Evolutionary conservation across 2,329 filamentous ascomycete genomes (phyloP).

Genomic region (Aspergillus chevalieri): DNA sequence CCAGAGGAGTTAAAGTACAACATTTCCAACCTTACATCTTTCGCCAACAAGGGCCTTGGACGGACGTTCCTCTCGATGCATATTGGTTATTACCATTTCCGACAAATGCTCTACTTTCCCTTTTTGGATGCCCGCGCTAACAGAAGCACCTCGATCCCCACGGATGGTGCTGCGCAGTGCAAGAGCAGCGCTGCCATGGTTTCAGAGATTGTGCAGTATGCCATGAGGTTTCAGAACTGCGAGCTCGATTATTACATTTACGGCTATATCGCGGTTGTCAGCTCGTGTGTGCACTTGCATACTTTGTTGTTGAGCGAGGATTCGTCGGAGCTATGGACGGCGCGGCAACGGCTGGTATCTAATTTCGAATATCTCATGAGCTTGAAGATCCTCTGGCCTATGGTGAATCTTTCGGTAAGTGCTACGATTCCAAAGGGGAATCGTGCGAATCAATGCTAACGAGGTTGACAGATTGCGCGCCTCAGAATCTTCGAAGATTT

Average conservation of each 20-base stretch:
- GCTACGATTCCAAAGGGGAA: too few species aligned
- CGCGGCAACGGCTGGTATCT: slow-evolving; percentile 10
- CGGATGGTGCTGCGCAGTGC: slow-evolving; percentile 8
- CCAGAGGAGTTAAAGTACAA: slow-evolving; percentile 10
- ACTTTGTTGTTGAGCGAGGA: slow-evolving; percentile 14
- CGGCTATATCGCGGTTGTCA: slow-evolving; percentile 15
- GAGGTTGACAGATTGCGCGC: slow-evolving; percentile 9
- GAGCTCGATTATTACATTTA: slow-evolving; percentile 17
- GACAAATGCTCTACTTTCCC: slow-evolving; percentile 18
- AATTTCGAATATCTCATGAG: slow-evolving; percentile 19
- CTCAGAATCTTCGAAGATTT: slow-evolving; percentile 16
- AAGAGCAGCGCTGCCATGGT: slow-evolving; percentile 12
- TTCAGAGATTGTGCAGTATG: slow-evolving; percentile 13
- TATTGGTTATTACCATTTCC: slow-evolving; percentile 16
- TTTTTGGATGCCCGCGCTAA: slow-evolving; percentile 11
- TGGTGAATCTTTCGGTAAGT: slow-evolving; percentile 13
- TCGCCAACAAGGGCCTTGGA: slow-evolving; percentile 10
- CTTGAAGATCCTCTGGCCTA: slow-evolving; percentile 15
- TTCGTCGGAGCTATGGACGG: slow-evolving; percentile 5
- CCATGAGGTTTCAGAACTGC: slow-evolving; percentile 10
- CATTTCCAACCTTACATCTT: slow-evolving; percentile 9
- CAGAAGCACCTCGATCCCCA: background rate
- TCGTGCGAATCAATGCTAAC: background rate
- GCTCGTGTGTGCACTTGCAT: slow-evolving; percentile 18
- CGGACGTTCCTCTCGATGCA: slow-evolving; percentile 18